These are phyloP conservation scores for Blastosporella zonata DNA, from an alignment of 1,284 basidiomycete species.

Conservation along the genomic window DNA sequence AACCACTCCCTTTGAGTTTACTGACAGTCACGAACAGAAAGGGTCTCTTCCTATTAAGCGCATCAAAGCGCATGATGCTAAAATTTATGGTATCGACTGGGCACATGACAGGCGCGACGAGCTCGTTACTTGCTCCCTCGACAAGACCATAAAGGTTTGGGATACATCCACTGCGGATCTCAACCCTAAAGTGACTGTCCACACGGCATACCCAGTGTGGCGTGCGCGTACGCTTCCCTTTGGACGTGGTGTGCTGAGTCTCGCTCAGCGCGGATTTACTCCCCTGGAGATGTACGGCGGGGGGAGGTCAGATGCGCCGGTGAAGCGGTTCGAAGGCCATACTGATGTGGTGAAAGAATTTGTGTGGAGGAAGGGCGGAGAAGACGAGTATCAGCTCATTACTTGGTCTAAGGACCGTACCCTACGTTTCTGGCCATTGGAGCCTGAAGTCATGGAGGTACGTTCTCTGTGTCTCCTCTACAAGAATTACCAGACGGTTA, in stretches of 20 bases:
- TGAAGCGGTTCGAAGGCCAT: conserved; percentile 86
- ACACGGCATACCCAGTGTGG: conserved; percentile 91
- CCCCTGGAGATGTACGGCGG: conserved; percentile 82
- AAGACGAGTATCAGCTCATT: conserved; percentile 83
- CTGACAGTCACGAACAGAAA: conserved; percentile 51
- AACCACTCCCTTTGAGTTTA: conserved; percentile 8
- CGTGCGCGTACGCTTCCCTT: conserved; percentile 92
- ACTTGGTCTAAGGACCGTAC: conserved; percentile 98
- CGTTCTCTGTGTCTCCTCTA: conserved; percentile 3
- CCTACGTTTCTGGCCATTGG: conserved; percentile 88
- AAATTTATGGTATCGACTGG: conserved; percentile 98
- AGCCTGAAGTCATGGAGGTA: conserved; percentile 67
- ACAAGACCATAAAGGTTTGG: conserved; percentile 91
- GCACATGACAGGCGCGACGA: conserved; percentile 71
- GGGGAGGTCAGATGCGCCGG: conserved; percentile 38
- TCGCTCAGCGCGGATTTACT: conserved; percentile 89
- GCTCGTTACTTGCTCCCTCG: conserved; percentile 88
- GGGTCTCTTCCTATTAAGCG: conserved; percentile 79
- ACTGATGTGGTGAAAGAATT: conserved; percentile 96
- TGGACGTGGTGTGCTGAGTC: conserved; percentile 83
- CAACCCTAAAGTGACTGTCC: conserved; percentile 55
- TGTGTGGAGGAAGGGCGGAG: conserved; percentile 81
- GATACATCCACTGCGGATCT: conserved; percentile 39
- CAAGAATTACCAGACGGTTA: conserved; percentile 1
- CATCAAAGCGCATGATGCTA: conserved; percentile 79